Evolutionary conservation across 2,329 filamentous ascomycete genomes (phyloP).

Genomic region (Lecanicillium sp.): DNA sequence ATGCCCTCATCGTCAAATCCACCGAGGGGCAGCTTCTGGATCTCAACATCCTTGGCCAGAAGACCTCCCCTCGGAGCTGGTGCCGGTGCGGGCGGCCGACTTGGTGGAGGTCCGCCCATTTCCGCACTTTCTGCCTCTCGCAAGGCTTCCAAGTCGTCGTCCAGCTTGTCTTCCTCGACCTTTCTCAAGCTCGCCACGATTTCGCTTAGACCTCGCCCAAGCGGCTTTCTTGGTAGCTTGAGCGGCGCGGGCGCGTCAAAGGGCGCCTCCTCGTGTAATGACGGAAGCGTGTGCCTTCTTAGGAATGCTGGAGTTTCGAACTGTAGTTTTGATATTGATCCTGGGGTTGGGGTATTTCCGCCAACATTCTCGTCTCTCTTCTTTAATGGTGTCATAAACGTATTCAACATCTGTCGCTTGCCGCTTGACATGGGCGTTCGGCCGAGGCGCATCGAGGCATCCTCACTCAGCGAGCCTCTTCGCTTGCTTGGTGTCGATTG

Average conservation of each 20-base stretch:
- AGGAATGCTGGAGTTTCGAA: constrained; percentile 69
- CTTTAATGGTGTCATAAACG: constrained; percentile 59
- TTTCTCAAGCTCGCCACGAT: constrained; percentile 65
- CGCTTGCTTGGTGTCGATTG: constrained; percentile 42
- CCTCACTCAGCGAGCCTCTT: constrained; percentile 20
- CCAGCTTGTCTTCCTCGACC: constrained; percentile 60
- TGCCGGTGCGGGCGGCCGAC: constrained; percentile 14
- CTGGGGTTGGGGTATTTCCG: constrained; percentile 42
- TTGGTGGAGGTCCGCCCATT: constrained; percentile 16
- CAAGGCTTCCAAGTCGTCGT: constrained; percentile 68
- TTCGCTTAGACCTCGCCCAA: constrained; percentile 65
- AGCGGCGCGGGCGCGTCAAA: constrained; percentile 41
- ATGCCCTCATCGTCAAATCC: constrained; percentile 57
- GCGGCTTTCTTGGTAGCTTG: constrained; percentile 48
- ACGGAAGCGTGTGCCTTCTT: constrained; percentile 36
- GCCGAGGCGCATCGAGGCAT: constrained; percentile 25
- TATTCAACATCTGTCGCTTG: constrained; percentile 54
- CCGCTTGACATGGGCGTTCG: constrained; percentile 47
- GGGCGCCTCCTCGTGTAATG: constrained; percentile 48
- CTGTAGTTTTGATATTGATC: constrained; percentile 45
- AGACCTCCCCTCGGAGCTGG: constrained; percentile 19
- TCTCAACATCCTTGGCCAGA: constrained; percentile 36
- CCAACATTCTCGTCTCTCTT: constrained; percentile 31
- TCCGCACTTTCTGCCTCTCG: constrained; percentile 57
- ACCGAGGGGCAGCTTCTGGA: constrained; percentile 39